A percentile compares a stretch with the other conserved stretches of the same genome.
Conservation (phyloP, 2,329 filamentous ascomycete species). For the Pseudocercospora ulei region DNA sequence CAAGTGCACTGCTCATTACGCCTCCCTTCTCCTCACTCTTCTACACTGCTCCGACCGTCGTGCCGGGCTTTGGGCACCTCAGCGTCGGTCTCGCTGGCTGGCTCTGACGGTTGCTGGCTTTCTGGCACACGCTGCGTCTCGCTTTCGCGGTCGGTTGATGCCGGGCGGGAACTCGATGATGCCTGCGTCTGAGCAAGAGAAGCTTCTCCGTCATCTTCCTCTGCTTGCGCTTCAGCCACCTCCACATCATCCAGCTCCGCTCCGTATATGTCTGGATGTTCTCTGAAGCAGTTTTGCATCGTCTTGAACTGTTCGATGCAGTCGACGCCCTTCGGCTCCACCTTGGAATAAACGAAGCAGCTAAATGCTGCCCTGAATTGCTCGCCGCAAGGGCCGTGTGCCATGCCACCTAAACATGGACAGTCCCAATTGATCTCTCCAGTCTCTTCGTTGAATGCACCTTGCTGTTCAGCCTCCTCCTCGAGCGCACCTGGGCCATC, state of each 20-base stretch:
- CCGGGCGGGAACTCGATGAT: slow-evolving; percentile 4
- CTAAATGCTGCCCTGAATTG: slow-evolving; percentile 93
- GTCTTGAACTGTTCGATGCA: slow-evolving; percentile 47
- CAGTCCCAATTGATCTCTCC: slow-evolving; percentile 99
- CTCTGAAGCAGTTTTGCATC: slow-evolving; percentile 95
- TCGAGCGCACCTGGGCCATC: slow-evolving; percentile 52
- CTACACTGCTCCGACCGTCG: slow-evolving; percentile 9
- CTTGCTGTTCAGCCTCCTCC: slow-evolving; percentile 74
- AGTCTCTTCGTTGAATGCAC: slow-evolving; percentile 94
- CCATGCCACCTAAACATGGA: slow-evolving; percentile 94
- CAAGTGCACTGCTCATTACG: slow-evolving; percentile 2
- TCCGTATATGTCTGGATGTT: slow-evolving; percentile 87
- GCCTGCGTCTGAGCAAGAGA: slow-evolving; percentile 9
- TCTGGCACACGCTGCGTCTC: too few relatives aligned
- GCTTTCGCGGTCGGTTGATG: too few relatives aligned
- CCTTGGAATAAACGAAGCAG: slow-evolving; percentile 91
- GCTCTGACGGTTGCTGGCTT: slow-evolving; percentile 13
- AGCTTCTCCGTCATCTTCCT: slow-evolving; percentile 19
- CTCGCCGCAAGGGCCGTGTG: slow-evolving; percentile 85
- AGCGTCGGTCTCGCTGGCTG: slow-evolving; percentile 5
- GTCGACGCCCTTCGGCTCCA: slow-evolving; percentile 67
- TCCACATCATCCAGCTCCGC: slow-evolving; percentile 74
- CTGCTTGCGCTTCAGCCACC: slow-evolving; percentile 36
- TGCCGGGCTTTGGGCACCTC: slow-evolving; percentile 14
- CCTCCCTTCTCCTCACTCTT: neutral